A percentile compares a stretch with the other conserved stretches of the same genome.
phyloP scores from a whole-genome alignment of 2,329 filamentous ascomycete genomes.

The Venturiaceae sp. region DNA sequence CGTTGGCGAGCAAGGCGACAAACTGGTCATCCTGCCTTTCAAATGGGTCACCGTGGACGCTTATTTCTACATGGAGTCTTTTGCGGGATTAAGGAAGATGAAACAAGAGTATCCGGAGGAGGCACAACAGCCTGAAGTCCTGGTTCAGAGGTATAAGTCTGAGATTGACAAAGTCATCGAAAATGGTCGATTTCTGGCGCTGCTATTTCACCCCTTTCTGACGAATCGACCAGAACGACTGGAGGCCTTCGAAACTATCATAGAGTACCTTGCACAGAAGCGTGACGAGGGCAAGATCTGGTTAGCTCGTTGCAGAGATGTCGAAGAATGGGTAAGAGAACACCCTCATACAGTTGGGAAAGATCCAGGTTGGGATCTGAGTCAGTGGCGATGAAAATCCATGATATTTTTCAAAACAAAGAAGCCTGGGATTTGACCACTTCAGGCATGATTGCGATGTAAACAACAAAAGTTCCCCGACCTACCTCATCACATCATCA shows the following conservation, averaged over 20 bases:
- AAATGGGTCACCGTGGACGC: slow-evolving; percentile 22
- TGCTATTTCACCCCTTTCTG: slow-evolving; percentile 24
- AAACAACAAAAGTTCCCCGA: no score
- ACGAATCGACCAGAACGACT: slow-evolving; percentile 15
- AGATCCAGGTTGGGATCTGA: slow-evolving; percentile 20
- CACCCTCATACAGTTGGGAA: slow-evolving; percentile 14
- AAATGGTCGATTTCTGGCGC: slow-evolving; percentile 17
- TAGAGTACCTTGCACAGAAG: slow-evolving; percentile 16
- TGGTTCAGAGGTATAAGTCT: slow-evolving; percentile 14
- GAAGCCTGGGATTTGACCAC: no score
- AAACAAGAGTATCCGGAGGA: slow-evolving; percentile 16
- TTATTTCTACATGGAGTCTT: slow-evolving; percentile 22
- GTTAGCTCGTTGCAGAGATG: slow-evolving; percentile 19
- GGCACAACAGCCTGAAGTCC: slow-evolving; percentile 11
- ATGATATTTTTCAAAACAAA: no score
- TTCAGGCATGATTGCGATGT: no score
- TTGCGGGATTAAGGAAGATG: slow-evolving; percentile 16
- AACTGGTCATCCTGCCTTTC: slow-evolving; percentile 17
- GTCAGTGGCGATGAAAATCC: slow-evolving; percentile 19
- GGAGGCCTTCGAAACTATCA: slow-evolving; percentile 17
- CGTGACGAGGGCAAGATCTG: slow-evolving; percentile 17
- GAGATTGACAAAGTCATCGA: slow-evolving; percentile 19
- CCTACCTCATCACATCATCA: no score
- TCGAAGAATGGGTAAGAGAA: slow-evolving; percentile 16
- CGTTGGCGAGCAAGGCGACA: slow-evolving; percentile 10